A percentile compares a stretch with the other conserved stretches of the same genome.
These are phyloP conservation scores for Fusarium sp. DNA, from an alignment of 2,329 filamentous ascomycete species.

Conservation along the genomic window DNA sequence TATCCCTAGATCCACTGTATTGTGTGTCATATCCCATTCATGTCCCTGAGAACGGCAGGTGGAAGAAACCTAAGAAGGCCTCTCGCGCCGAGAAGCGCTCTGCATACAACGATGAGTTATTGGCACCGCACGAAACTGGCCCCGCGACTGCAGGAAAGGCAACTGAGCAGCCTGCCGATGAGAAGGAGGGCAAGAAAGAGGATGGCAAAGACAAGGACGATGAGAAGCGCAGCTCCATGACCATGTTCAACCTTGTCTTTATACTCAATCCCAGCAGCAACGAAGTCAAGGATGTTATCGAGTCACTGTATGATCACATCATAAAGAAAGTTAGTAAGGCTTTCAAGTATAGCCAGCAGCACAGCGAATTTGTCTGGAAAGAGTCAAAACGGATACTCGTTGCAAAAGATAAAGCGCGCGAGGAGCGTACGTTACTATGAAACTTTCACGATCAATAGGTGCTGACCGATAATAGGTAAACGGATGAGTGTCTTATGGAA, in stretches of 20 bases:
- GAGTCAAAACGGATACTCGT: conserved; percentile 86
- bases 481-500: conserved; percentile 76
- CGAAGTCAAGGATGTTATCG: conserved; percentile 79
- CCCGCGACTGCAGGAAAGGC: conserved; percentile 40
- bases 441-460: background rate
- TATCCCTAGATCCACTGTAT: conserved; percentile 81
- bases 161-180: conserved; percentile 45
- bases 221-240: conserved; percentile 79
- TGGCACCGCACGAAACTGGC: conserved; percentile 48
- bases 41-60: conserved; percentile 80
- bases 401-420: conserved; percentile 84
- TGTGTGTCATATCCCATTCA: conserved; percentile 88
- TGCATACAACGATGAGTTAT: conserved; percentile 50
- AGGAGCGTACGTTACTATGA: conserved; percentile 63
- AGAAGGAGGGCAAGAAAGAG: conserved; percentile 46
- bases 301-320: conserved; percentile 85
- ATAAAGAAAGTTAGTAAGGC: conserved; percentile 93
- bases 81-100: conserved; percentile 54
- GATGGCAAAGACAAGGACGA: conserved; percentile 58
- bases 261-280: conserved; percentile 83
- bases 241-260: conserved; percentile 98
- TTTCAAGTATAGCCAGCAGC: conserved; percentile 91
- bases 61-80: conserved; percentile 74
- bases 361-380: conserved; percentile 89
- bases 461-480: conserved; percentile 54